A percentile compares a stretch with the other conserved stretches of the same genome.
Evolutionary conservation across 78 protist species (phyloP).

Genomic region (Protostelium mycophagum): DNA sequence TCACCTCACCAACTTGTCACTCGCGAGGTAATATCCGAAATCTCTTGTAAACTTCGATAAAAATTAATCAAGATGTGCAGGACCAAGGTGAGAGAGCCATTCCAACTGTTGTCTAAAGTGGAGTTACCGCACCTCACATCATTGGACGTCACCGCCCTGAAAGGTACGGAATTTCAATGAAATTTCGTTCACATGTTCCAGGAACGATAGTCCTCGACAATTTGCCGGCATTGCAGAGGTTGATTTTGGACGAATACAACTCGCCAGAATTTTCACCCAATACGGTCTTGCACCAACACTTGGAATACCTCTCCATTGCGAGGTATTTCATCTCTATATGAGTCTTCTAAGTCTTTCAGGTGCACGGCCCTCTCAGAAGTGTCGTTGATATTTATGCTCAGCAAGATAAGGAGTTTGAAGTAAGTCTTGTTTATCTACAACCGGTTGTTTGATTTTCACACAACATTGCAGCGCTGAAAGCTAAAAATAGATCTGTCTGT

Average conservation of each 20-base stretch:
- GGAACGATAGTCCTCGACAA: background rate
- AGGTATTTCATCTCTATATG: too few species aligned
- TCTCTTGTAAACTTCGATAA: background rate
- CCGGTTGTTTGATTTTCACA: too few species aligned
- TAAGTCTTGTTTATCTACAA: too few species aligned
- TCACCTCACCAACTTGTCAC: background rate
- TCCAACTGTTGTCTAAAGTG: background rate
- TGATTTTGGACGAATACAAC: background rate
- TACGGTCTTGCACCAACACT: background rate
- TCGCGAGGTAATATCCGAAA: background rate
- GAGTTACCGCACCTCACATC: background rate
- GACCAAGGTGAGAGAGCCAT: background rate
- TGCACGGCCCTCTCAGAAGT: too few species aligned
- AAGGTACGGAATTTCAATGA: too few species aligned
- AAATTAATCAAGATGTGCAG: background rate
- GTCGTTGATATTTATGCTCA: too few species aligned
- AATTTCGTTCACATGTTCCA: too few species aligned
- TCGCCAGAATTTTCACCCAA: background rate
- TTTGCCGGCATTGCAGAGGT: background rate
- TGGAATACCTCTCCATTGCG: background rate
- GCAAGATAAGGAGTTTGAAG: too few species aligned
- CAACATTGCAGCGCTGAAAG: too few species aligned
- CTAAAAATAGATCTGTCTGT: too few species aligned
- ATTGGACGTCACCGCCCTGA: background rate
- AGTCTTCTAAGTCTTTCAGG: too few species aligned